phyloP scores from a whole-genome alignment of 2,329 filamentous ascomycete species.

The Microascus cirrosus region DNA sequence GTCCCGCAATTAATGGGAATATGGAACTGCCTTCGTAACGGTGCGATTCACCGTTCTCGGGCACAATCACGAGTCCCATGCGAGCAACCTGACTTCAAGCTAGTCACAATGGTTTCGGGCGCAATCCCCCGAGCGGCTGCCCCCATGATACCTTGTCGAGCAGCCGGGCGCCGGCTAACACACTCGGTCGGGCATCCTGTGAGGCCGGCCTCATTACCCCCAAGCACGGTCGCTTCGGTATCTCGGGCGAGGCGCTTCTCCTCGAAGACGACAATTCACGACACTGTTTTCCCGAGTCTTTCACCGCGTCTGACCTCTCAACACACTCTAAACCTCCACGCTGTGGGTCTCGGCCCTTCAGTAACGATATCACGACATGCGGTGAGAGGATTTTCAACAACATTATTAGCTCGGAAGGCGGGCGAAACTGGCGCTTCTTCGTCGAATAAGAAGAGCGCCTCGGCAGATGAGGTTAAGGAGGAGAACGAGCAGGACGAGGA shows the following conservation, averaged over 20 bases:
- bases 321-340: background rate
- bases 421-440: background rate
- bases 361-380: background rate
- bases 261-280: background rate
- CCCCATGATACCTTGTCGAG: slow-evolving; percentile 22
- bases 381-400: background rate
- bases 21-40: slow-evolving; percentile 2
- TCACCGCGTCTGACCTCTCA: background rate
- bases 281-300: background rate
- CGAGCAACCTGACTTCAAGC: background rate
- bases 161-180: background rate
- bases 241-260: background rate
- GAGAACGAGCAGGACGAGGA: slow-evolving; percentile 19
- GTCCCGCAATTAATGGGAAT: background rate
- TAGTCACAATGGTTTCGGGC: slow-evolving; percentile 35
- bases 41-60: slow-evolving; percentile 3
- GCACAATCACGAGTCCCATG: background rate
- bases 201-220: background rate
- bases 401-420: background rate
- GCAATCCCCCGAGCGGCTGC: slow-evolving; percentile 35
- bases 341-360: background rate
- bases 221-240: background rate
- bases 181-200: background rate
- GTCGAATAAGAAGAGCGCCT: background rate
- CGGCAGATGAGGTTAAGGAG: background rate